Conservation (phyloP, 2,329 filamentous ascomycete species). For the Aspergillus ibericus region DNA sequence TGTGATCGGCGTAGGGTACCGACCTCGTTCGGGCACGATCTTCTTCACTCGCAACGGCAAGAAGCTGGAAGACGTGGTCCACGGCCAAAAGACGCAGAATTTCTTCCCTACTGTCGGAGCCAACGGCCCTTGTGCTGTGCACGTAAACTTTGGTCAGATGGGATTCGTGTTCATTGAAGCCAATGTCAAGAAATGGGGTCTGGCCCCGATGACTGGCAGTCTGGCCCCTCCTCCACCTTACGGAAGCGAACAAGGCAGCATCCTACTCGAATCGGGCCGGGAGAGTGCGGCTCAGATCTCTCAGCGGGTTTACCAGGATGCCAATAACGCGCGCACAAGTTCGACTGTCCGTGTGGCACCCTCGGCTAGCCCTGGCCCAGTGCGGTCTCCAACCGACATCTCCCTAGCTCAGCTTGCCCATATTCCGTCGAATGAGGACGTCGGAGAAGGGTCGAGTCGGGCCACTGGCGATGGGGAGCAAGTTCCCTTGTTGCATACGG, state of each 20-base stretch:
- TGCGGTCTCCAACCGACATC: conserved; percentile 91
- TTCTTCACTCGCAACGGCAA: conserved; percentile 99
- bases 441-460: conserved; percentile 69
- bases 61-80: conserved; percentile 89
- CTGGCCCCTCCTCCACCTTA: conserved; percentile 94
- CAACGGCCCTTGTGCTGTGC: conserved; percentile 86
- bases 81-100: conserved; percentile 91
- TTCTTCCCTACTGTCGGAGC: conserved; percentile 98
- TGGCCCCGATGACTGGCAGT: conserved; percentile 93
- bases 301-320: conserved; percentile 49
- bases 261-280: conserved; percentile 82
- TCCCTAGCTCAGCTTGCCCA: conserved; percentile 84
- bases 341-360: conserved; percentile 72
- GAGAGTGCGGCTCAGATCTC: conserved; percentile 49
- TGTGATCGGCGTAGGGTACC: conserved; percentile 92
- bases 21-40: conserved; percentile 87
- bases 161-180: conserved; percentile 99
- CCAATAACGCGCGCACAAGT: conserved; percentile 73
- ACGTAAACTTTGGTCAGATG: conserved; percentile 97
- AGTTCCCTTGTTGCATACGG: conserved; percentile 29
- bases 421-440: conserved; percentile 64
- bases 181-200: conserved; percentile 99
- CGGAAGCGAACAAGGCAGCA: conserved; percentile 94
- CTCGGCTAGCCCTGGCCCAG: conserved; percentile 82
- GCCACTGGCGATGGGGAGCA: conserved; percentile 28